Evolutionary conservation across 345 rosid genomes (phyloP), one percentile per base, ranked within the genome.

Genomic region (Ricinus communis): DNA sequence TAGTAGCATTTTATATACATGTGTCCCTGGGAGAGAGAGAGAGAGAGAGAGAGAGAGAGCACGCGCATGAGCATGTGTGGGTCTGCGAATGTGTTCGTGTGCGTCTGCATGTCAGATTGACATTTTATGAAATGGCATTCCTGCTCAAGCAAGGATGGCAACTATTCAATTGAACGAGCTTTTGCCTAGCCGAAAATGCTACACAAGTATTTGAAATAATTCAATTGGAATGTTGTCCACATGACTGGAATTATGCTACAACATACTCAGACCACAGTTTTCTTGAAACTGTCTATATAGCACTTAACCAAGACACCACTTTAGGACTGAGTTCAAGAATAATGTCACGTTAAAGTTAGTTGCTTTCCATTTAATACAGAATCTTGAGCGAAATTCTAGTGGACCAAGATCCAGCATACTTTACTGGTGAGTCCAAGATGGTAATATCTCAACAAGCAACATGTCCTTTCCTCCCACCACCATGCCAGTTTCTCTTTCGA

Each of bases 301-400:
- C 36, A 38, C 3, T 27, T 22, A 53, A 71, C 16, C 27, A 62
- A 24, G 19, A 9, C n/a, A 24, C 33, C 45, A 8, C 21, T 49
- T 51, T 13, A 51, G 22, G 60, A 40, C 31, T 51, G 6, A n/a
- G 30, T 18, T 12, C 12, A 12, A 43, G 21, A 46, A 43, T 45
- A 64, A 33, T 14, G 56, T 36, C 61, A 50, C 59, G 47, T n/a
- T 47, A 5, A 9, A 16, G 22, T 30, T 51, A 66, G 50, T 53
- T 67, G 50, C 14, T 33, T 36, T 41, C 13, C 15, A 51, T 24
- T 41, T 14, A 5, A 21, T 6, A 30, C 8, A 60, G 36, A 31
- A 16, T 63, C 15, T 52, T 62, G 68, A 36, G 45, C 25, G 19
- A 49, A 71, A 61, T 16, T 61, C 66, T 31, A 36, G 57, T 14